phyloP scores from a whole-genome alignment of 495 filamentous ascomycete genomes.

The Barbatosphaeria neglecta region DNA sequence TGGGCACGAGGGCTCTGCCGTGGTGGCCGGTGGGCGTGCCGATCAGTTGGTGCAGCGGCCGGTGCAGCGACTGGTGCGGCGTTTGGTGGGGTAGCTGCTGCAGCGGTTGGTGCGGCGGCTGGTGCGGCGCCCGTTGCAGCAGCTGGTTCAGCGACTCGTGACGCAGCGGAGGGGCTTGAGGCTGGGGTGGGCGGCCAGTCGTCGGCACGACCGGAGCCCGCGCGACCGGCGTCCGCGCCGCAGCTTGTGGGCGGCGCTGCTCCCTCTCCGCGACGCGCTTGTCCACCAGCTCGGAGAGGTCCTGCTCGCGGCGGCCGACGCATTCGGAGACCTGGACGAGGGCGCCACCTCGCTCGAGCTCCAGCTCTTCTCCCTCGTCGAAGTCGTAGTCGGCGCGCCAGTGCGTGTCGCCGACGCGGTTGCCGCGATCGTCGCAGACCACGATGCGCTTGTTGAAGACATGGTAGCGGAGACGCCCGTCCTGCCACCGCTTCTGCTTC shows the following conservation, averaged over 20 bases:
- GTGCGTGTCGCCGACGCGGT: constrained; percentile 76
- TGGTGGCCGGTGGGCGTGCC: constrained; percentile 38
- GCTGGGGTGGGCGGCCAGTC: too few species aligned
- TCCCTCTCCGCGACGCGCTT: constrained; percentile 46
- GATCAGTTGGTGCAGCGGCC: constrained; percentile 32
- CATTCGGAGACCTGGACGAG: constrained; percentile 71
- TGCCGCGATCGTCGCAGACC: constrained; percentile 73
- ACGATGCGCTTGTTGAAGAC: constrained; percentile 86
- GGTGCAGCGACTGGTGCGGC: constrained; percentile 12
- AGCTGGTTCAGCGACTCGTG: too few species aligned
- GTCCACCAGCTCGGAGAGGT: constrained; percentile 60
- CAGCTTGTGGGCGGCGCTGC: constrained; percentile 24
- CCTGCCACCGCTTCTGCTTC: constrained; percentile 88
- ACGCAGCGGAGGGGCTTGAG: too few species aligned
- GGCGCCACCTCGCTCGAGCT: constrained; percentile 60
- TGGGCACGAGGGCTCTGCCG: constrained; percentile 35
- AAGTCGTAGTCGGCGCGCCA: constrained; percentile 57
- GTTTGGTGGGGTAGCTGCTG: too few species aligned
- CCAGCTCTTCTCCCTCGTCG: constrained; percentile 68
- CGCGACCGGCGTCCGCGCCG: constrained; percentile 12
- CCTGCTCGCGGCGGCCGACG: constrained; percentile 59
- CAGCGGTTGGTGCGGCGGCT: too few species aligned
- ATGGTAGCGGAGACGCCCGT: constrained; percentile 78
- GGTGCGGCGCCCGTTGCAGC: too few species aligned
- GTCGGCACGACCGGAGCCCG: too few species aligned